phyloP scores from a whole-genome alignment of 352 stramenopile genomes.

The Globisporangium spinosum region DNA sequence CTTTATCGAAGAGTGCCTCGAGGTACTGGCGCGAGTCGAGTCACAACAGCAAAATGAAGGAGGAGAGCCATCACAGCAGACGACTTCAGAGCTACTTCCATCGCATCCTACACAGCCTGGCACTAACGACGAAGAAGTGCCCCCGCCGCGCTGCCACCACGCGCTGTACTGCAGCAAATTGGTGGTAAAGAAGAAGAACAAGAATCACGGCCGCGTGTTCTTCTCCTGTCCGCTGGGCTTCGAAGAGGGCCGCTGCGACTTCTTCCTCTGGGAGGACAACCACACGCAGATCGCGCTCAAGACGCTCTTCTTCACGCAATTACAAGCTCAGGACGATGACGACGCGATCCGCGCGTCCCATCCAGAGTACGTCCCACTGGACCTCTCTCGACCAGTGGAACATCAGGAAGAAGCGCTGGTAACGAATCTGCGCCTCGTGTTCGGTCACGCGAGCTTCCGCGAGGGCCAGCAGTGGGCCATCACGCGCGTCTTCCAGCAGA shows the following conservation, averaged over 20 bases:
- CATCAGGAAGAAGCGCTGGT: constrained; percentile 48
- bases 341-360: constrained; percentile 4
- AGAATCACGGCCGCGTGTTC: constrained; percentile 70
- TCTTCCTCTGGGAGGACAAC: constrained; percentile 84
- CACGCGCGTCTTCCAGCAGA: constrained; percentile 52
- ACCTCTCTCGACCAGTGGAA: constrained; percentile 41
- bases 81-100: background rate
- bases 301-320: constrained; percentile 31
- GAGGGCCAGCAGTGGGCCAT: constrained; percentile 83
- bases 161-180: constrained; percentile 51
- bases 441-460: constrained; percentile 82
- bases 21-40: constrained; percentile 45
- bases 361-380: constrained; percentile 43
- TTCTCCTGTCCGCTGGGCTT: constrained; percentile 67
- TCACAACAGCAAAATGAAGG: constrained; percentile 13
- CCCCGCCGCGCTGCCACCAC: constrained; percentile 63
- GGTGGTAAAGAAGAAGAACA: constrained; percentile 84
- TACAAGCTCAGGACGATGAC: constrained; percentile 5
- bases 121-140: constrained; percentile 14
- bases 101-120: background rate
- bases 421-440: constrained; percentile 79
- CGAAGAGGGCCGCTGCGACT: constrained; percentile 81
- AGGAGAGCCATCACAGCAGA: background rate
- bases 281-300: constrained; percentile 59
- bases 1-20: constrained; percentile 78